Conservation (phyloP, 176 grass and related monocot species). For the Musa beccarii region DNA sequence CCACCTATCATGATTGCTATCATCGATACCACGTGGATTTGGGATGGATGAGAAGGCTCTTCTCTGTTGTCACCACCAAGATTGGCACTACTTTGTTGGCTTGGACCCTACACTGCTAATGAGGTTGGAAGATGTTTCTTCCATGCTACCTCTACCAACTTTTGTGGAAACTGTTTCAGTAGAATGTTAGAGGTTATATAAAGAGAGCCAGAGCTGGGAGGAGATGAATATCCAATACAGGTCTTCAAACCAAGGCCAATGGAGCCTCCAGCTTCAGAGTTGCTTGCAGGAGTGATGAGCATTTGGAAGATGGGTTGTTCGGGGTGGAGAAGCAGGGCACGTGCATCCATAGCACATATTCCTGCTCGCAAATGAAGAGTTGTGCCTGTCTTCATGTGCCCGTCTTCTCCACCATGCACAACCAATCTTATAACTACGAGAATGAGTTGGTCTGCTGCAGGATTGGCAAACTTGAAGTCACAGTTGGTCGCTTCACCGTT, state of each 20-base stretch:
- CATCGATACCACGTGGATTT: not conserved
- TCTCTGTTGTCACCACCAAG: not conserved
- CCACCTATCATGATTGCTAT: too few relatives aligned
- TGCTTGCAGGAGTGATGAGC: not conserved
- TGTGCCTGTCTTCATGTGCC: not conserved
- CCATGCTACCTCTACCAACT: not conserved
- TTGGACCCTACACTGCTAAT: not conserved
- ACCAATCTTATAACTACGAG: not conserved
- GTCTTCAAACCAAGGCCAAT: not conserved
- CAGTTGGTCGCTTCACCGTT: too few relatives aligned
- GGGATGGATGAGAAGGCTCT: not conserved
- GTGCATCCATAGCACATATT: not conserved
- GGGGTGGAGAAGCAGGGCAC: conserved; percentile 8
- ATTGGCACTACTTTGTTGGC: conserved; percentile 1
- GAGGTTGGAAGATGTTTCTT: not conserved
- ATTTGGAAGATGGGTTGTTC: not conserved
- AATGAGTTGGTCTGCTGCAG: not conserved
- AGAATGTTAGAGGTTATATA: not conserved
- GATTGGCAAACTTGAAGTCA: too few relatives aligned
- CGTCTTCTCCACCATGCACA: conserved; percentile 7
- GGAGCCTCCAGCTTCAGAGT: not conserved
- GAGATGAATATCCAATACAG: not conserved
- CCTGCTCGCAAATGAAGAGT: not conserved
- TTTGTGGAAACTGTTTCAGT: too few relatives aligned
- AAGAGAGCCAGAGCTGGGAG: not conserved